A percentile compares a stretch with the other conserved stretches of the same genome.
These are phyloP conservation scores for Dendrothele bispora DNA, from an alignment of 768 basidiomycete species.

Conservation along the genomic window DNA sequence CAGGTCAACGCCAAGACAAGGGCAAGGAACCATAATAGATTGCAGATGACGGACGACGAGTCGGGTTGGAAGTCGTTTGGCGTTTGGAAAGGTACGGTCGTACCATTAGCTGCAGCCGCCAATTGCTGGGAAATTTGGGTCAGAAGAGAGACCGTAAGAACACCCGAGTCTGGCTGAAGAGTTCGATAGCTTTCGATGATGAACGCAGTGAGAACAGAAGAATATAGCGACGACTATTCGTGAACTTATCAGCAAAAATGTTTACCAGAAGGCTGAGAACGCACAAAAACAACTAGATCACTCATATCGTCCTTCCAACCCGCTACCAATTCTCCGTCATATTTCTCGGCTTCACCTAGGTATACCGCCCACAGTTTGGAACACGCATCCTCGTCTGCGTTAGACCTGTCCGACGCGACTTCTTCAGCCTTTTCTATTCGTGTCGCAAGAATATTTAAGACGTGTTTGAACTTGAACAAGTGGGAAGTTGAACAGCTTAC, in stretches of 20 bases:
- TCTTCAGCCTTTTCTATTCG: too few relatives aligned
- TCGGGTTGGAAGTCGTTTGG: constrained; percentile 21
- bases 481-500: too few relatives aligned
- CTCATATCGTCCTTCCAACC: constrained; percentile 42
- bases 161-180: constrained; percentile 25
- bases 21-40: constrained; percentile 45
- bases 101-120: too few relatives aligned
- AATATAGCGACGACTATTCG: constrained; percentile 40
- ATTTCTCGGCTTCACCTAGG: constrained; percentile 29
- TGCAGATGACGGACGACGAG: constrained; percentile 34
- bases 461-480: too few relatives aligned
- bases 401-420: too few relatives aligned
- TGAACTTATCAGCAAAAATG: too few relatives aligned
- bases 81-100: constrained; percentile 5
- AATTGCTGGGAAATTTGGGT: constrained; percentile 31
- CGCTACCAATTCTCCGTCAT: constrained; percentile 29
- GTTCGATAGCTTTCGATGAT: constrained; percentile 35
- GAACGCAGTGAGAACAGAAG: constrained; percentile 37
- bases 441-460: too few relatives aligned
- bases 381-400: constrained; percentile 36
- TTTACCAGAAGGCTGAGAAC: too few relatives aligned
- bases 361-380: constrained; percentile 38
- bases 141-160: constrained; percentile 25
- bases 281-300: constrained; percentile 36
- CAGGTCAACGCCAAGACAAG: constrained; percentile 39